Evolutionary conservation across 2,329 filamentous ascomycete species (phyloP), one percentile per base, ranked within the genome.

Genomic region (Juglanconis sp.): DNA sequence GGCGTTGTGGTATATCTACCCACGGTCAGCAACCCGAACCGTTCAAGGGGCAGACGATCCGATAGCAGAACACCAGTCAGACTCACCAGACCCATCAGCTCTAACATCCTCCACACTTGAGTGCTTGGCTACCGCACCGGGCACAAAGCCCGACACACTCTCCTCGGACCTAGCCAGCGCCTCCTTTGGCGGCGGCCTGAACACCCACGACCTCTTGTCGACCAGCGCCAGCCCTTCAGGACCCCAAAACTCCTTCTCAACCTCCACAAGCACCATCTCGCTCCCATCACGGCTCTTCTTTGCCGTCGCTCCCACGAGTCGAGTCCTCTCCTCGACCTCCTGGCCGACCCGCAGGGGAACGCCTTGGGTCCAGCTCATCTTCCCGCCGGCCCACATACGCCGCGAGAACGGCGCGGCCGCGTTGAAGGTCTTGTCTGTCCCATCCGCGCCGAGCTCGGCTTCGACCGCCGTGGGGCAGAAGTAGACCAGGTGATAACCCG

Each of bases 321-420:
- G 56, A 3, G 74, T 68, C 56, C 69, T 51, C 63, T 58, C 65
- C 66, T 71, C 73, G 6, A 74, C 72, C 55, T 67, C 31, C 71
- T 78, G 81, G 1, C 84, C 85, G 1, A 87, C 79, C 2, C 76
- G 73, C 61, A 88, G 68, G 17, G 69, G 34, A 11, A 44, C 58
- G 4, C 56, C 60, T 9, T 52, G n/a, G 52, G 64, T 67, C 83
- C 84, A 87, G 13, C 70, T 68, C 71, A 88, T 82, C 59, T 77
- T 75, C 0, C 87, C 87, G 1, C 86, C 86, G 0, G 86, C 86
- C 87, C 87, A 89, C 86, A 89, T 88, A 11, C 86, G 77, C 35
- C 86, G 72, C 2, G 84, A 86, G 60, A 87, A 89, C 0, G 85
- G 85, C 3, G 72, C 63, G 0, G 82, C 77, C 0, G 85, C 80